A percentile compares a stretch with the other conserved stretches of the same genome.
Evolutionary conservation across 106 monocot genomes (phyloP).

Genomic region (Dactylorhiza incarnata): DNA sequence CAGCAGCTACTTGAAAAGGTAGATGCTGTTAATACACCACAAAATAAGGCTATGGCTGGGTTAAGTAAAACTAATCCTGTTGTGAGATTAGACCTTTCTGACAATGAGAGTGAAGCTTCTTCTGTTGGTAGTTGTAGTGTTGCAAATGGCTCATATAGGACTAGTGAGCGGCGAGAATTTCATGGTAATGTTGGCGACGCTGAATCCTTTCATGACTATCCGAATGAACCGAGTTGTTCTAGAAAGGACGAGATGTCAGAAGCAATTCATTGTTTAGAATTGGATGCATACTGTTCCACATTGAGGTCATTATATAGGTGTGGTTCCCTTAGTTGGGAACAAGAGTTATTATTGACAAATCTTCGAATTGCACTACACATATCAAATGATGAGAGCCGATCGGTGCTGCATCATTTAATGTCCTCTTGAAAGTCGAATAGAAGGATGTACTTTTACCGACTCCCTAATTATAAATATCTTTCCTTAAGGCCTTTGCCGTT

Average conservation of each 20-base stretch:
- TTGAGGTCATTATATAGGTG: slow-evolving; percentile 15
- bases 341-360: slow-evolving; percentile 20
- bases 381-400: slow-evolving; percentile 17
- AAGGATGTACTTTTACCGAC: background rate
- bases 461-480: too few species aligned
- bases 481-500: too few species aligned
- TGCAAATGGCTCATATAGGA: slow-evolving; percentile 4
- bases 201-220: slow-evolving; percentile 3
- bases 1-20: slow-evolving; percentile 24
- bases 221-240: slow-evolving; percentile 4
- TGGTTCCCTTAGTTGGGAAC: slow-evolving; percentile 24
- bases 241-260: background rate
- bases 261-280: slow-evolving; percentile 21
- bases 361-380: slow-evolving; percentile 16
- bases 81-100: background rate
- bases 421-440: slow-evolving; percentile 4
- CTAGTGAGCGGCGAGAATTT: background rate
- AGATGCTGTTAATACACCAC: slow-evolving; percentile 39
- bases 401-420: slow-evolving; percentile 8
- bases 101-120: slow-evolving; percentile 7
- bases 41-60: slow-evolving; percentile 15
- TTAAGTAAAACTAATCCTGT: slow-evolving; percentile 15
- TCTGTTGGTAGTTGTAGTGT: slow-evolving; percentile 25
- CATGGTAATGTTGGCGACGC: background rate
- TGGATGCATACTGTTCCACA: slow-evolving; percentile 18